Conservation (phyloP, 371 early-diverging fungal genomes). For the Haplosporangium sp. region DNA sequence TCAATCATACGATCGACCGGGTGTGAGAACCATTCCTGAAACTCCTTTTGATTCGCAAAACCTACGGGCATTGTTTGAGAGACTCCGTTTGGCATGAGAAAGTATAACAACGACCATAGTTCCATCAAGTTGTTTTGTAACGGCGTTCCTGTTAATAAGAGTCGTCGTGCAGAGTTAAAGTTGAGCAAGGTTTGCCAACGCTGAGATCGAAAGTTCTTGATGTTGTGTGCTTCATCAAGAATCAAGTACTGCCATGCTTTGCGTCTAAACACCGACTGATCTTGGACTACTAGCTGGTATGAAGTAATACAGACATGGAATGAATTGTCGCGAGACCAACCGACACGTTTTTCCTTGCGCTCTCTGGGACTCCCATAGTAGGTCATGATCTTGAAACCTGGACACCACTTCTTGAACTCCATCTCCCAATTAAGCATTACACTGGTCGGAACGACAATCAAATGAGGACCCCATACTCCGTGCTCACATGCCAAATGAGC, state of each 20-base stretch:
- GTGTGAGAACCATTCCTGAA: conserved; percentile 92
- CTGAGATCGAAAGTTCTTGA: conserved; percentile 95
- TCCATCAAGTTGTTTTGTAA: conserved; percentile 96
- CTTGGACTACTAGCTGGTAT: conserved; percentile 86
- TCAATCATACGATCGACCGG: conserved; percentile 86
- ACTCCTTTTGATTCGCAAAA: conserved; percentile 86
- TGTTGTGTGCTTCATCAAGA: conserved; percentile 96
- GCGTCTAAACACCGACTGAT: conserved; percentile 82
- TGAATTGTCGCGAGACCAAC: conserved; percentile 85
- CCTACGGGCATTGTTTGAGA: conserved; percentile 73
- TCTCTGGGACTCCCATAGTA: conserved; percentile 87
- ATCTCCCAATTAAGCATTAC: conserved; percentile 96
- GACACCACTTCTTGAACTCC: conserved; percentile 94
- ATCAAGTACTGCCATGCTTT: conserved; percentile 90
- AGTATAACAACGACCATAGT: conserved; percentile 95
- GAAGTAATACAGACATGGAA: conserved; percentile 93
- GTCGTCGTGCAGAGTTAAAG: conserved; percentile 81
- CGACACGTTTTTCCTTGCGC: conserved; percentile 80
- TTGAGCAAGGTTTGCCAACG: conserved; percentile 92
- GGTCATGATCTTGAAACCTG: conserved; percentile 86
- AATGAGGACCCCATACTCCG: conserved; percentile 87
- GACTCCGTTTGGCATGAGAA: conserved; percentile 85
- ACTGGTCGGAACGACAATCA: conserved; percentile 93
- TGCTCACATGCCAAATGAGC: conserved; percentile 81
- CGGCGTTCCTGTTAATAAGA: conserved; percentile 96